These are phyloP conservation scores for Alternaria novae-zelandiae DNA, from an alignment of 2,329 filamentous ascomycete species.

Conservation along the genomic window DNA sequence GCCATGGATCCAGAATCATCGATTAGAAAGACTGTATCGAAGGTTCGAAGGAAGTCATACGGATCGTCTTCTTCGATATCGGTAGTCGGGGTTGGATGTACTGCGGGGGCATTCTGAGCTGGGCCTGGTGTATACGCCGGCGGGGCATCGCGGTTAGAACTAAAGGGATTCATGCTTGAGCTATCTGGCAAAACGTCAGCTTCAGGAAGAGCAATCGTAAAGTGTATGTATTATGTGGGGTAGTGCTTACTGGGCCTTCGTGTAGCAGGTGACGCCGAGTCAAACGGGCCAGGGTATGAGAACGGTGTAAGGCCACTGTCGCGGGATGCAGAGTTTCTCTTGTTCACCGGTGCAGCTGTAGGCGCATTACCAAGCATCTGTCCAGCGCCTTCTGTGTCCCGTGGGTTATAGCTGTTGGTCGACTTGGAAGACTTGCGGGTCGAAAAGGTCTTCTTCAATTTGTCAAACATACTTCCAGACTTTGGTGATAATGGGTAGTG, in stretches of 20 bases:
- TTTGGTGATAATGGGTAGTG: slow-evolving; percentile 3
- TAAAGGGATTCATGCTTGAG: slow-evolving; percentile 36
- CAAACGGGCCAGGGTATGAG: slow-evolving; percentile 23
- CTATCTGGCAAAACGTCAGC: slow-evolving; percentile 26
- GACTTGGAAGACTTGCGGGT: slow-evolving; percentile 18
- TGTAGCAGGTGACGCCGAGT: slow-evolving; percentile 40
- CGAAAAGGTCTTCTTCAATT: slow-evolving; percentile 22
- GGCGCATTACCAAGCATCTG: not conserved
- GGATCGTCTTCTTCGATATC: slow-evolving; percentile 55
- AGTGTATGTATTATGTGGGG: not conserved
- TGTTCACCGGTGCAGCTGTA: slow-evolving; percentile 4
- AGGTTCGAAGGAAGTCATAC: slow-evolving; percentile 76
- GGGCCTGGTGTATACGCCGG: slow-evolving; percentile 50
- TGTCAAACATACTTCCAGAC: slow-evolving; percentile 16
- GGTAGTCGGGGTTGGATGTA: slow-evolving; percentile 2
- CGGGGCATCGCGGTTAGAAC: slow-evolving; percentile 48
- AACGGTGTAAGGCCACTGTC: slow-evolving; percentile 25
- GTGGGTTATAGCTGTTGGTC: slow-evolving; percentile 5
- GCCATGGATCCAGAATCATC: slow-evolving; percentile 92
- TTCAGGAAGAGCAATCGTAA: not conserved
- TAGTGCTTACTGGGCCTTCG: slow-evolving; percentile 47
- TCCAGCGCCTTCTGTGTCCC: slow-evolving; percentile 2
- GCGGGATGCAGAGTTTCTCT: slow-evolving; percentile 15
- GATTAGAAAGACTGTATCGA: slow-evolving; percentile 89
- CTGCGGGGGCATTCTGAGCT: slow-evolving; percentile 3